Percentiles rank a stretch among this genome's conserved stretches.
phyloP scores from a whole-genome alignment of 768 basidiomycete species.

The Mycena haematopus region DNA sequence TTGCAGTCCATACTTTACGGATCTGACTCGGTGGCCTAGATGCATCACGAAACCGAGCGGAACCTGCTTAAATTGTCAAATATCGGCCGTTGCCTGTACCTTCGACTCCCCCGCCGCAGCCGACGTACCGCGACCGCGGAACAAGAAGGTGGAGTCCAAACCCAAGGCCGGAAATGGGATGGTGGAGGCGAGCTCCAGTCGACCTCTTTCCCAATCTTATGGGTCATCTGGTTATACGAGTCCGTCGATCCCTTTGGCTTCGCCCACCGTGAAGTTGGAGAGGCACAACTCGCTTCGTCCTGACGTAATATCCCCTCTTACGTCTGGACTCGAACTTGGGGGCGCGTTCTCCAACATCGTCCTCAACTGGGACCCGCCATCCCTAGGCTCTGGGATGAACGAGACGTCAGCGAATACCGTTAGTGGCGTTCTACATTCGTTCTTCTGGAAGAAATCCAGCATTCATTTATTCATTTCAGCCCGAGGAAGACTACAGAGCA shows the following conservation, averaged over 20 bases:
- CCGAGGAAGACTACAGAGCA: conserved; percentile 21
- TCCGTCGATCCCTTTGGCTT: conserved; percentile 25
- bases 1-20: neutral
- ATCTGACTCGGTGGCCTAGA: conserved; percentile 3
- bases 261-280: conserved; percentile 27
- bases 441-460: neutral
- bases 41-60: conserved; percentile 30
- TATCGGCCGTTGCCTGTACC: conserved; percentile 27
- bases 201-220: conserved; percentile 17
- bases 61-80: conserved; percentile 30
- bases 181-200: conserved; percentile 19
- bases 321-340: conserved; percentile 28
- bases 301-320: conserved; percentile 29
- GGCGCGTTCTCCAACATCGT: conserved; percentile 30
- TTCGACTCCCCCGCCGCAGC: conserved; percentile 30
- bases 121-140: conserved; percentile 26
- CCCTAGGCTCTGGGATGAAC: conserved; percentile 4
- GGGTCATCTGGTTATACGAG: conserved; percentile 23
- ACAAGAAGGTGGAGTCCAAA: conserved; percentile 26
- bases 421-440: neutral
- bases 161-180: conserved; percentile 19
- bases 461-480: neutral
- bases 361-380: conserved; percentile 26
- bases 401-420: conserved; percentile 11
- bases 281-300: conserved; percentile 28